Evolutionary conservation across 345 rosid genomes (phyloP).

Genomic region (Nephelium lappaceum): DNA sequence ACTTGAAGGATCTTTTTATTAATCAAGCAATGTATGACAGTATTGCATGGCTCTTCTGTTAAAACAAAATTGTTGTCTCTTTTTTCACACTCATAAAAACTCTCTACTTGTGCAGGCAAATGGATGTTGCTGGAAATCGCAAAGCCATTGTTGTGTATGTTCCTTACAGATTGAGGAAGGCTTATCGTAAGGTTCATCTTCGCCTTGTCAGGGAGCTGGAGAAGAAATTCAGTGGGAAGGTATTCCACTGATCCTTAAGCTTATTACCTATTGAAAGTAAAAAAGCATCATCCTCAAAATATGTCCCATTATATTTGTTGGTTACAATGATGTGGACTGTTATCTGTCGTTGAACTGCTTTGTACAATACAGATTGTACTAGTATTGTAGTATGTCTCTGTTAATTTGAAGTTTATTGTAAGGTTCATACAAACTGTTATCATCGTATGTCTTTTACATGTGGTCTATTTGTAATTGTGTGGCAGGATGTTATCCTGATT

Average conservation of each 20-base stretch:
- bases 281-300: background rate
- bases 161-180: slow-evolving; percentile 84
- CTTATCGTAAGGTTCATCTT: slow-evolving; percentile 79
- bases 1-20: slow-evolving; percentile 80
- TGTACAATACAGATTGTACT: background rate
- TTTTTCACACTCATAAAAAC: background rate
- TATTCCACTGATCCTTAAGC: slow-evolving; percentile 6
- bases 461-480: background rate
- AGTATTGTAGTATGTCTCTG: too few species aligned
- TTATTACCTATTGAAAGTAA: background rate
- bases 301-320: background rate
- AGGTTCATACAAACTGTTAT: background rate
- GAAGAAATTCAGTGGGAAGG: slow-evolving; percentile 97
- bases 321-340: background rate
- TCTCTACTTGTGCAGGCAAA: slow-evolving; percentile 49
- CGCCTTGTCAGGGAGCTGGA: slow-evolving; percentile 90
- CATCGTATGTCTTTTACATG: background rate
- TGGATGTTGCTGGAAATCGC: slow-evolving; percentile 71
- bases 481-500: slow-evolving; percentile 71
- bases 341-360: background rate
- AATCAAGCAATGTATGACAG: slow-evolving; percentile 66
- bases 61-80: background rate
- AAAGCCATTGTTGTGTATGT: slow-evolving; percentile 83
- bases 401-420: background rate
- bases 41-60: background rate